Base-by-base conservation (phyloP, 495 filamentous ascomycete genomes). In the Daldinia caldariorum region DNA sequence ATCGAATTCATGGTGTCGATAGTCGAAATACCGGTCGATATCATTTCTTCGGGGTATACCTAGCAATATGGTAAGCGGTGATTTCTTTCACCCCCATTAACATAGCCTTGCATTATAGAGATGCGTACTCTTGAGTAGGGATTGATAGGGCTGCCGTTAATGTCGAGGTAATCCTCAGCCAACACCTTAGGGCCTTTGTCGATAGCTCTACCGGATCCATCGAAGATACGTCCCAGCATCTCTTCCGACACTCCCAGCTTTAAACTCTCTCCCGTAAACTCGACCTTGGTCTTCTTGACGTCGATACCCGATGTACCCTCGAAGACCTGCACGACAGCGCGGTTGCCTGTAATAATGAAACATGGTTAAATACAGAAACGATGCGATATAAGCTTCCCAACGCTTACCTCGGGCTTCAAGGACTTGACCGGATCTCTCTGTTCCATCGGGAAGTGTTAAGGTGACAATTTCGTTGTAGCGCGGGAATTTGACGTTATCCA, bases 1-100 rank as follows among this genome's bases (percentile, higher is more conserved):
- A 99, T 94, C 66, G 96, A 98, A 88, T 99, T 99, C 96, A 99
- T 99, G 45, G 94, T 97, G 80, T 99, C 96, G 76, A 99, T 99
- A 76, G 96, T 94, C 63, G 94, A 97, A 79, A 99, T 99, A 88
- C 96, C 96, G 61, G 96, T 99, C 9, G 94, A 94, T 74, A 99
- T 98, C 94, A 99, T 99, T 82, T 99, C 96, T 84, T 98, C 94
- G 78, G 96, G 96, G 78, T 99, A 99, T 49, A 96, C 92, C 92
- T 95, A 50, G 16, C 22, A 18, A 69, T 37, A 78, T 63, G 66
- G 64, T 74, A 37, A 62, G 45, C n/a, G 43, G 38, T 38, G 16
- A 50, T 38, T 37, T 14, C 10, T 3, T 10, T 47, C 43, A 22
- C 6, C n/a, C n/a, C n/a, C 6, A 8, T 9, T 18, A 45, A 7